Base-by-base conservation (phyloP, 1,284 basidiomycete species). In the Boletellus dicymbophilus region DNA sequence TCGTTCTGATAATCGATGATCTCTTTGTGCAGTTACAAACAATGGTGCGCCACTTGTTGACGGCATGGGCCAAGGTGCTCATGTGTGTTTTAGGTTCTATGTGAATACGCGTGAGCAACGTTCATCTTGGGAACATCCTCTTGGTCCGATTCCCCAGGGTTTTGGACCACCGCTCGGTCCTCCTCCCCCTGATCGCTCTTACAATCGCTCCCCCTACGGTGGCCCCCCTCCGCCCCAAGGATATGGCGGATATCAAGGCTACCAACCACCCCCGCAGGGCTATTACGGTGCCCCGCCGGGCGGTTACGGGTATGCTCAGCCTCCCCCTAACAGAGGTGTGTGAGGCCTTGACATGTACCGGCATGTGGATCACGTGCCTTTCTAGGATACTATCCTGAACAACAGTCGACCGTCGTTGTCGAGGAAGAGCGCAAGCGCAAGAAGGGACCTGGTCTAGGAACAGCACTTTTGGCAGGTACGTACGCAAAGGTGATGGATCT, bases 61-160 rank as follows among this genome's bases (percentile, higher is more conserved):
- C 16, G n/a, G 26, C 21, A 41, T 37, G 23, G 11, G 13, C n/a
- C 13, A 26, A 27, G 12, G 12, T 34, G 10, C 39, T 51, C 21
- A 55, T 39, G 37, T 21, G 30, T 37, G 37, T 15, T 30, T 2
- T 55, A 88, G 86, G 85, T 89, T 81, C 72, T 89, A 88, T 56
- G 82, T 89, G 39, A 81, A 89, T 57, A 85, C 81, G 0, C 61
- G 62, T 28, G 76, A 77, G 40, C 84, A 85, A 1, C 75, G 77
- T 36, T 81, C 84, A 31, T 78, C 75, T 18, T 89, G 86, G 86
- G 73, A 70, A 2, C 86, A 88, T 57, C 86, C 85, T 1, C 65
- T 77, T n/a, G 82, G 80, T 7, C 72, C 73, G 1, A 68, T 72
- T 2, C 59, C 65, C 6, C 58, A 63, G 23, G 62, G 65, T 46